Evolutionary conservation across 306 rosid genomes (phyloP).

Genomic region (Glycyrrhiza uralensis): DNA sequence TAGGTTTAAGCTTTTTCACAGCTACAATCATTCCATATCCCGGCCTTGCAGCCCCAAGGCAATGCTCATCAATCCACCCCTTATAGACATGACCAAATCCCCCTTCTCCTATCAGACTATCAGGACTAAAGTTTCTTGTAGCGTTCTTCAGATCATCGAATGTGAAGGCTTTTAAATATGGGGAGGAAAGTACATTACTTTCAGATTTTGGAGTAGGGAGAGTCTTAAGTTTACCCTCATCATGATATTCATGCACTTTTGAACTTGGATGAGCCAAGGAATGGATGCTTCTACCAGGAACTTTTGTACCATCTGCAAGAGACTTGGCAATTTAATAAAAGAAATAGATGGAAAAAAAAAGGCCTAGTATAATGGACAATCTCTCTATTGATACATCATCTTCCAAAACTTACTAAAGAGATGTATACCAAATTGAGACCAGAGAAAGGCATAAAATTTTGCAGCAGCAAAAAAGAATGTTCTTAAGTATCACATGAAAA

Average conservation of each 20-base stretch:
- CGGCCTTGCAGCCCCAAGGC: constrained; percentile 38
- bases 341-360: background rate
- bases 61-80: constrained; percentile 61
- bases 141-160: constrained; percentile 59
- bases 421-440: background rate
- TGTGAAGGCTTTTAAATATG: constrained; percentile 64
- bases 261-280: background rate
- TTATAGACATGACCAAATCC: constrained; percentile 80
- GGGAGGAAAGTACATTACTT: constrained; percentile 65
- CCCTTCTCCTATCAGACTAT: constrained; percentile 72
- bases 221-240: constrained; percentile 13
- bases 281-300: background rate
- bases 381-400: background rate
- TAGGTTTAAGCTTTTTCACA: constrained; percentile 78
- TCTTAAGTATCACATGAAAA: background rate
- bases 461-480: background rate
- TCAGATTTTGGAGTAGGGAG: constrained; percentile 61
- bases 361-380: too few relatives aligned
- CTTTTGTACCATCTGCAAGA: constrained; percentile 20
- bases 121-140: constrained; percentile 63
- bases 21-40: constrained; percentile 65
- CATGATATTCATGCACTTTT: background rate
- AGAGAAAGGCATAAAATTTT: background rate
- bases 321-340: background rate
- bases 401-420: background rate